phyloP scores from a whole-genome alignment of 192 early-diverging fungal species.

The Gorgonomyces haynaldii region DNA sequence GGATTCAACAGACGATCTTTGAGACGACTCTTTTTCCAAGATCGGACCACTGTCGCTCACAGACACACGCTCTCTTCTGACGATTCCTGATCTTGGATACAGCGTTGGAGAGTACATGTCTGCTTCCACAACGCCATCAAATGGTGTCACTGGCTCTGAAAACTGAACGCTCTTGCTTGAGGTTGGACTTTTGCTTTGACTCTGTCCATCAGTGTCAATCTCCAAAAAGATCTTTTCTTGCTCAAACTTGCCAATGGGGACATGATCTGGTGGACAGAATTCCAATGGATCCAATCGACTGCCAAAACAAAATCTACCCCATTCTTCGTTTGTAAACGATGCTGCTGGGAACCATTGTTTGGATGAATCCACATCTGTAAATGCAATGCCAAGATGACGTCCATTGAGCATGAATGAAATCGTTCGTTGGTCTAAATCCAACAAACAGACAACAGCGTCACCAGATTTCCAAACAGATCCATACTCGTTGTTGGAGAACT shows the following conservation, averaged over 20 bases:
- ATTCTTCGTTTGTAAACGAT: slow-evolving; percentile 62
- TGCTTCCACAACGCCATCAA: no score
- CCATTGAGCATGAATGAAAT: slow-evolving; percentile 62
- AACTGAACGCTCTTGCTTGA: no score
- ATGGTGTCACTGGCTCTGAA: no score
- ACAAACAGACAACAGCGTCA: slow-evolving; percentile 38
- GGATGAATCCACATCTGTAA: slow-evolving; percentile 29
- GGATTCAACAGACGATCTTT: no score
- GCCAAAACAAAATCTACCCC: slow-evolving; percentile 60
- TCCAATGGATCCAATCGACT: slow-evolving; percentile 19
- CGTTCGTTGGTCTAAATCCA: slow-evolving; percentile 53
- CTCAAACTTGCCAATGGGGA: not conserved
- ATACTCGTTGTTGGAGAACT: slow-evolving; percentile 26
- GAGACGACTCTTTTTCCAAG: no score
- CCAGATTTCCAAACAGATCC: slow-evolving; percentile 32
- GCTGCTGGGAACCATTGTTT: slow-evolving; percentile 52
- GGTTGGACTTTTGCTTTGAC: no score
- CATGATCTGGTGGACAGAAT: slow-evolving; percentile 1
- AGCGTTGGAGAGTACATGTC: no score
- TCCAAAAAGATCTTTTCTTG: not conserved
- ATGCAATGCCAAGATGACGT: slow-evolving; percentile 48
- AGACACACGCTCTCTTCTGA: no score
- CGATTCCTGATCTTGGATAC: no score
- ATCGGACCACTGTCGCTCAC: no score
- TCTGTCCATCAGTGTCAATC: not conserved